Evolutionary conservation across 768 basidiomycete species (phyloP), one percentile per base, ranked within the genome.

Genomic region (Holtermannia corniformis): DNA sequence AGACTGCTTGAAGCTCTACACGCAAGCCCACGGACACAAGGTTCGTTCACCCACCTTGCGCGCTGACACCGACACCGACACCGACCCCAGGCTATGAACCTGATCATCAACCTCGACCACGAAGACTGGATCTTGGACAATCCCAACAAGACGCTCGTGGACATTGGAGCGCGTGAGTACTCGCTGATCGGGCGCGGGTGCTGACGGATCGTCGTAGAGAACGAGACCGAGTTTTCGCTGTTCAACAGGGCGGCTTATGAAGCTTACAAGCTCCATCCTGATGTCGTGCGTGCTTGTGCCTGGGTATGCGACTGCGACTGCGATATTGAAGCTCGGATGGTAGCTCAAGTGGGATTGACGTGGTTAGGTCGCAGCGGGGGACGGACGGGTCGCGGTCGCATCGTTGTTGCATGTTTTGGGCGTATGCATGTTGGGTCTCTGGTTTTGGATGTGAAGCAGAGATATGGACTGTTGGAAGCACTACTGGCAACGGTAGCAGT

Each of bases 61-160:
- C n/a, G n/a, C n/a, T n/a, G n/a, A n/a, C n/a, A n/a, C n/a, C n/a
- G n/a, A n/a, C n/a, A 26, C 20, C 26, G 27, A 13, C 21, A 40
- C 23, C 14, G 27, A 49, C 14, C 28, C n/a, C 54, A 96, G 93
- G 93, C 92, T 1, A 86, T 86, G 26, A 97, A 99, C 74, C 78
- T 99, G 24, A 96, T 99, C 72, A 96, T 99, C 68, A 99, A 99
- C 72, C 79, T 97, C 52, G 90, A 95, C 65, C 81, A 92, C 64
- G 93, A 97, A 54, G 72, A 75, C 53, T 93, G 90, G 87, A 87
- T 96, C 56, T 73, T 91, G 14, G 74, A 80, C 44, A 82, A 89
- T 58, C 83, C 84, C 40, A 67, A 68, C 5, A 80, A 78, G 63
- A 77, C 75, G 0, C 77, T 99, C n/a, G 80, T 77, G 1, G 80